These are phyloP conservation scores for Terfezia claveryi DNA, from an alignment of 495 filamentous ascomycete genomes.

Conservation along the genomic window DNA sequence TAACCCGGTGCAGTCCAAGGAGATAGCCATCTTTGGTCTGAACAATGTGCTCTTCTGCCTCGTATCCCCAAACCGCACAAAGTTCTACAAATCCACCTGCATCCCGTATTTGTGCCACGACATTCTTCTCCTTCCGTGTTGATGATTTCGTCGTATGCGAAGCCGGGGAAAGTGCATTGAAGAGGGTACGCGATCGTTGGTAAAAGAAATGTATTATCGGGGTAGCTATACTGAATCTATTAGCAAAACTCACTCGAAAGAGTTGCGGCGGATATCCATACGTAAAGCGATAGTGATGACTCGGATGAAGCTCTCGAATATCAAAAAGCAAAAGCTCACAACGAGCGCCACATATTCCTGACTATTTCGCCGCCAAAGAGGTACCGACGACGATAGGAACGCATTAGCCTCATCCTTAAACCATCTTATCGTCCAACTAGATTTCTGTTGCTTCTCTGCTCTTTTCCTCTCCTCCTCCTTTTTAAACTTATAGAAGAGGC, in stretches of 20 bases:
- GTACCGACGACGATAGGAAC: background rate
- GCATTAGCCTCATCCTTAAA: background rate
- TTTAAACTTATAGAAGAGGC: background rate
- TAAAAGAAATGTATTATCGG: conserved; percentile 69
- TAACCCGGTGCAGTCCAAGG: conserved; percentile 69
- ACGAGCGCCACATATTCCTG: conserved; percentile 70
- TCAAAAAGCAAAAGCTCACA: conserved; percentile 57
- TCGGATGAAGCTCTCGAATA: conserved; percentile 58
- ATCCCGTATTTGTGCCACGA: conserved; percentile 23
- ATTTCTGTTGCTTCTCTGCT: background rate
- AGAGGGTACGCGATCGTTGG: conserved; percentile 52
- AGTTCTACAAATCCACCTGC: conserved; percentile 84
- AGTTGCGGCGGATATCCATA: conserved; percentile 22
- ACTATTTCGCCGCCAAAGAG: conserved; percentile 21
- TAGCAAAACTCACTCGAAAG: background rate
- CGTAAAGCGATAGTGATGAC: conserved; percentile 79
- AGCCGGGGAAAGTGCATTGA: conserved; percentile 56
- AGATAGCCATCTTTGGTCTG: conserved; percentile 89
- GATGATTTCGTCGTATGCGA: conserved; percentile 35
- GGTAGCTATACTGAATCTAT: conserved; percentile 28
- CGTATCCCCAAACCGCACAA: conserved; percentile 70
- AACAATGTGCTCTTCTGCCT: conserved; percentile 85
- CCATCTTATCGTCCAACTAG: background rate
- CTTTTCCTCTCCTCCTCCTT: background rate
- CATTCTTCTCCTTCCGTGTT: conserved; percentile 33